A percentile compares a stretch with the other conserved stretches of the same genome.
Conservation (phyloP, 345 rosid species). For the Gossypioides kirkii region DNA sequence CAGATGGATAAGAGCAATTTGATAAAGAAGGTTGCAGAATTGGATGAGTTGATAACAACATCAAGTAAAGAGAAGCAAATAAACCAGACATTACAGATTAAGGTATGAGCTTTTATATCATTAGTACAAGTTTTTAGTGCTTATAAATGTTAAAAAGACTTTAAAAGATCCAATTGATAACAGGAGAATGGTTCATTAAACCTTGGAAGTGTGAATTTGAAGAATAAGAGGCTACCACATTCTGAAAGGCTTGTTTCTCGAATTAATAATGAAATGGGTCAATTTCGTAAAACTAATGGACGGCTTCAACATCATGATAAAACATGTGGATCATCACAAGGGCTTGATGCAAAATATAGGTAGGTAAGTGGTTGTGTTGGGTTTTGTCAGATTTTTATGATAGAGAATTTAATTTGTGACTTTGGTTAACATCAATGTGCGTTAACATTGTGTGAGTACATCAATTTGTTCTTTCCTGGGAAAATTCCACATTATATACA, state of each 20-base stretch:
- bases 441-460: background rate
- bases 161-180: background rate
- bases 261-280: conserved; percentile 51
- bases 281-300: conserved; percentile 35
- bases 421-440: background rate
- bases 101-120: conserved; percentile 22
- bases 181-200: conserved; percentile 46
- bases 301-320: conserved; percentile 26
- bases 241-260: conserved; percentile 55
- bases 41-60: conserved; percentile 54
- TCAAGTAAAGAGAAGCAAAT: conserved; percentile 28
- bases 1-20: conserved; percentile 81
- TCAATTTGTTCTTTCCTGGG: background rate
- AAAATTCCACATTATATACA: background rate
- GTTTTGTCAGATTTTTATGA: background rate
- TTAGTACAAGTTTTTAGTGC: background rate
- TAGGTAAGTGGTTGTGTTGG: conserved; percentile 23
- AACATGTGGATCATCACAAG: conserved; percentile 22
- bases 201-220: conserved; percentile 35
- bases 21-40: conserved; percentile 56
- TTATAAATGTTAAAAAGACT: background rate
- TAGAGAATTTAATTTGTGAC: background rate
- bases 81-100: conserved; percentile 27
- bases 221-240: conserved; percentile 29
- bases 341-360: conserved; percentile 33